phyloP scores from a whole-genome alignment of 495 filamentous ascomycete genomes.

The Haplographium delicatum region DNA sequence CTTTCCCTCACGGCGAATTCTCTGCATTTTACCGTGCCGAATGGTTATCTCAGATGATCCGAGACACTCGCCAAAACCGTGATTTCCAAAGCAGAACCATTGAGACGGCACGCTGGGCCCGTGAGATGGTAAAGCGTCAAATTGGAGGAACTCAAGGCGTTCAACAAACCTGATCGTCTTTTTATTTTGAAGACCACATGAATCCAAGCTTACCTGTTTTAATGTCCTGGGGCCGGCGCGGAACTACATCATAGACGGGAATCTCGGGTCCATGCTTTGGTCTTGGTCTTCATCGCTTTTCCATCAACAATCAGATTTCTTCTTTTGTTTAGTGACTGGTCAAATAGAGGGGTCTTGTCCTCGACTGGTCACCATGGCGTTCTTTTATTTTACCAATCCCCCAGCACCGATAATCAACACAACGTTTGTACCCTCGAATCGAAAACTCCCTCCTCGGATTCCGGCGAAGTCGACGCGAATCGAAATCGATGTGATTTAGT shows the following conservation, averaged over 20 bases:
- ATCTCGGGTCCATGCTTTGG: conserved; percentile 4
- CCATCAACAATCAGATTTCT: conserved; percentile 2
- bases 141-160: conserved; percentile 44
- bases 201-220: conserved; percentile 20
- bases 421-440: conserved; percentile 7
- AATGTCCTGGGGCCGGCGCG: conserved; percentile 24
- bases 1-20: conserved; percentile 88
- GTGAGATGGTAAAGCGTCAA: conserved; percentile 95
- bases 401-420: conserved; percentile 9
- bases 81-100: conserved; percentile 78
- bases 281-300: conserved; percentile 9
- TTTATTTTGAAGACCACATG: not conserved
- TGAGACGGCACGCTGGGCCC: conserved; percentile 93
- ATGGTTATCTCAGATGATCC: conserved; percentile 82
- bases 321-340: conserved; percentile 16
- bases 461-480: conserved; percentile 24
- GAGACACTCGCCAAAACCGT: conserved; percentile 78
- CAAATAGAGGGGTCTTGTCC: conserved; percentile 23
- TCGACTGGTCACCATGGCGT: conserved; percentile 11
- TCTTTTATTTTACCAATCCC: conserved; percentile 10
- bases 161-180: conserved; percentile 24
- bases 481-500: conserved; percentile 1
- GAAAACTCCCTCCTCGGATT: conserved; percentile 6
- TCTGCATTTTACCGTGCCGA: conserved; percentile 77
- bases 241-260: conserved; percentile 20